A percentile compares a stretch with the other conserved stretches of the same genome.
These are phyloP conservation scores for Crithidia acanthocephali DNA, from an alignment of 208 protist species.

Conservation along the genomic window DNA sequence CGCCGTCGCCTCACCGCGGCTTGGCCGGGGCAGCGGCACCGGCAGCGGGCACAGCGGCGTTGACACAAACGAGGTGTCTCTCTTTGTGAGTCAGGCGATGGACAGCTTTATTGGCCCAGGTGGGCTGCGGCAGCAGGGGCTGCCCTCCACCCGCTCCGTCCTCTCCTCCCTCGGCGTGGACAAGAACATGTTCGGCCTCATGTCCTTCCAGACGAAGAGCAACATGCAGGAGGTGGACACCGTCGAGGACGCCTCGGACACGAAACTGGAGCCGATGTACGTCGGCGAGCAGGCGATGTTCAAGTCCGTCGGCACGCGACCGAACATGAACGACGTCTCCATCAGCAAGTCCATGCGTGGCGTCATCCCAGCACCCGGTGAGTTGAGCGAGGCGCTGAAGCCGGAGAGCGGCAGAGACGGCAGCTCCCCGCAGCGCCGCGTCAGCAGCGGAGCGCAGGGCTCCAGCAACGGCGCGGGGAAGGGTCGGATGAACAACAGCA, in stretches of 20 bases:
- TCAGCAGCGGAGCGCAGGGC: neutral
- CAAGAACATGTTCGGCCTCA: constrained; percentile 43
- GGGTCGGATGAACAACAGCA: neutral
- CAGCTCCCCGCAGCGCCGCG: neutral
- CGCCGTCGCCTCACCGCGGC: constrained; percentile 12
- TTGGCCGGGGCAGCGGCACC: constrained; percentile 5
- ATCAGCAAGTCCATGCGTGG: constrained; percentile 44
- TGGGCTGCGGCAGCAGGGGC: constrained; percentile 2
- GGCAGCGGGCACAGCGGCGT: neutral
- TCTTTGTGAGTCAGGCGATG: constrained; percentile 52
- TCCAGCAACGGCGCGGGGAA: neutral
- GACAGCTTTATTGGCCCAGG: constrained; percentile 38
- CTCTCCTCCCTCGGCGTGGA: constrained; percentile 47
- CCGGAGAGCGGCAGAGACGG: neutral
- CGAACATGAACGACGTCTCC: constrained; percentile 31
- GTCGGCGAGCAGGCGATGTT: constrained; percentile 50
- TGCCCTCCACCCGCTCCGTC: constrained; percentile 39
- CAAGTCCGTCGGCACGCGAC: constrained; percentile 28
- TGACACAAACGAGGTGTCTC: constrained; percentile 34
- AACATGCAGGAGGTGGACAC: constrained; percentile 25
- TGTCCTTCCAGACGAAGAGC: constrained; percentile 42
- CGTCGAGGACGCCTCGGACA: constrained; percentile 21
- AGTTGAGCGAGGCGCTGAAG: neutral
- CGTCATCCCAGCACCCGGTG: constrained; percentile 3
- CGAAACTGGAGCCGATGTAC: constrained; percentile 39